Evolutionary conservation across 2,329 filamentous ascomycete genomes (phyloP).

Genomic region (Fusarium buharicum): DNA sequence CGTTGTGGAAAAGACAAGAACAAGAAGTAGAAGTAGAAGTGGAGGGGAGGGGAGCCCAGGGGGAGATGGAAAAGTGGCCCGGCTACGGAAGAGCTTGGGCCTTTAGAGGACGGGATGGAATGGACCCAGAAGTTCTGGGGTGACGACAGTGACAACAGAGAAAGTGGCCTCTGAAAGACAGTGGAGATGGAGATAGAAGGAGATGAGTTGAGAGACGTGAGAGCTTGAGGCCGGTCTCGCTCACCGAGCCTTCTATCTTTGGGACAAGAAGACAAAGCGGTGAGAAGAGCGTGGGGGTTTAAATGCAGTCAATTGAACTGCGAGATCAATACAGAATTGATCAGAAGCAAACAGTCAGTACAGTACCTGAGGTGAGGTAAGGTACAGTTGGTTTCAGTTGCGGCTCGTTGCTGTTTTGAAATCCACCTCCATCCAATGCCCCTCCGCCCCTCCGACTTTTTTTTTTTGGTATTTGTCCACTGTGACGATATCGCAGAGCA

Average conservation of each 20-base stretch:
- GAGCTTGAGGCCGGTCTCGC: constrained; percentile 18
- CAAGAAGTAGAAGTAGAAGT: constrained; percentile 24
- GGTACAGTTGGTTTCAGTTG: constrained; percentile 13
- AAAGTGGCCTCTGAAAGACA: constrained; percentile 22
- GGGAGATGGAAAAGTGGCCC: constrained; percentile 35
- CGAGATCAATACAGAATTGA: constrained; percentile 30
- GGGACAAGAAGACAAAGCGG: constrained; percentile 22
- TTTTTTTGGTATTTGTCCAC: constrained; percentile 4
- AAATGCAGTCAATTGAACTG: constrained; percentile 18
- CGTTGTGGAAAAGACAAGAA: constrained; percentile 30
- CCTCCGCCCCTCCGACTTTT: constrained; percentile 21
- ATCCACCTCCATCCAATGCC: constrained; percentile 6
- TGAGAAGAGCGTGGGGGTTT: constrained; percentile 26
- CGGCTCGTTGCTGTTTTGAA: constrained; percentile 13
- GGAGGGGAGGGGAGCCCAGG: constrained; percentile 17
- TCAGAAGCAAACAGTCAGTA: constrained; percentile 9
- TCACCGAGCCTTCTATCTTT: constrained; percentile 21
- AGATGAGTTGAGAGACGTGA: not conserved
- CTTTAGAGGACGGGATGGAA: constrained; percentile 42
- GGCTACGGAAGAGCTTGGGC: constrained; percentile 41
- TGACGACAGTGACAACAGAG: constrained; percentile 35
- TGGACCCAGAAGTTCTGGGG: constrained; percentile 32
- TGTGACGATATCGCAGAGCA: constrained; percentile 37
- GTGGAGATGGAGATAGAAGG: not conserved
- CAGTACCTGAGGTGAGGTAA: constrained; percentile 13